Base-by-base conservation (phyloP, 192 early-diverging fungal genomes). In the Coemansia sp. region DNA sequence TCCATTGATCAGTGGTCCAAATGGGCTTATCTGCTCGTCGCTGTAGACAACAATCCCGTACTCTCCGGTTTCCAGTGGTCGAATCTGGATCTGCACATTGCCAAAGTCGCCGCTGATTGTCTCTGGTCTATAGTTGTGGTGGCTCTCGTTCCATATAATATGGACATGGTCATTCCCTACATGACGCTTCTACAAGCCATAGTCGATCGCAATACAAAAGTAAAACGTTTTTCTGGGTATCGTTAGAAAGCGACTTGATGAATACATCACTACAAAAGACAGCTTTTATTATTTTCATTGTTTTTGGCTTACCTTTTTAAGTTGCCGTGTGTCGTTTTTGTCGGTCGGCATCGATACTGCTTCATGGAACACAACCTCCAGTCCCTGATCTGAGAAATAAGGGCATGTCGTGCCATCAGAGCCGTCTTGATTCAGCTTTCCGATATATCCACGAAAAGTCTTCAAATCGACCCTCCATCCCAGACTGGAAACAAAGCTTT, bases 91-190 rank as follows among this genome's bases (percentile, higher is more conserved):
- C 66, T 93, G 88, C 1, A 92, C 95, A 63, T 99, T 99, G 30
- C 95, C 97, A 84, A 97, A 99, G 73, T 97, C 97, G 55, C 97
- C 97, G 4, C 93, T 92, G 54, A 99, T 97, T 0, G 97, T 99
- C 34, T 85, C 86, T 18, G 87, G 85, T 31, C 90, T 83, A 72
- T 97, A 99, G 33, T 93, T 89, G 64, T 92, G 85, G 40, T 85
- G 79, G 60, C 96, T 92, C 71, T 99, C 97, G 71, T 96, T 97
- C 95, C 95, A 99, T 10, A 99, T 85, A 54, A 99, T 94, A 66
- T 99, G 97, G 7, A 99, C 93, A 71, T 97, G 96, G 67, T 99
- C 96, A 71, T 99, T 99, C 30, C 97, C 97, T 74, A 99, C 92
- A 66, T 99, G 97, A 12, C 97, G 90, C 89, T 99, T 99, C 92